Conservation (phyloP, 352 stramenopile genomes). For the Pythium myriotylum region DNA sequence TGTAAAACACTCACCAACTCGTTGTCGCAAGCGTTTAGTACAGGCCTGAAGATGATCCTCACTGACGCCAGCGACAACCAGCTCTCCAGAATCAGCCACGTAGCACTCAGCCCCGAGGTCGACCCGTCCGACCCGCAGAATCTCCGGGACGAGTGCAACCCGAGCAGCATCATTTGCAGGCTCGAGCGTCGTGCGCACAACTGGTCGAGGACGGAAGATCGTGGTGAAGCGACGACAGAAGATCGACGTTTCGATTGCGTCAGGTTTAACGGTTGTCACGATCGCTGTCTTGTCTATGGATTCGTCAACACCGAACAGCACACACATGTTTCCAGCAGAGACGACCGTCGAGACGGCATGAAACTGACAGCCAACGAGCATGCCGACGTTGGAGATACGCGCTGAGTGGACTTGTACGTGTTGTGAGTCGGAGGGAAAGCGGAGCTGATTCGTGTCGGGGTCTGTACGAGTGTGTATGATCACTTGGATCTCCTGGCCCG, state of each 20-base stretch:
- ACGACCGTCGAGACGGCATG: neutral
- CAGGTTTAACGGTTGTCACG: conserved; percentile 6
- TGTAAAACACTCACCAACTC: neutral
- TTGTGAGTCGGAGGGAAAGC: neutral
- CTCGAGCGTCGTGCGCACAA: neutral
- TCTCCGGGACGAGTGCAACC: neutral
- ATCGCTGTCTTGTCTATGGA: neutral
- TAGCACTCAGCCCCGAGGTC: neutral
- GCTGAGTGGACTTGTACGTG: neutral
- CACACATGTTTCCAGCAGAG: conserved; percentile 9
- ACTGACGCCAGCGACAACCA: neutral
- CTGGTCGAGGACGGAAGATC: neutral
- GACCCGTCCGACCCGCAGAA: neutral
- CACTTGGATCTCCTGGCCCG: neutral
- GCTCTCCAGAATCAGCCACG: neutral
- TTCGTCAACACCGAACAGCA: neutral
- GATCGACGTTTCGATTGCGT: neutral
- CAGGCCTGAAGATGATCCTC: neutral
- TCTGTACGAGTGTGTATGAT: neutral
- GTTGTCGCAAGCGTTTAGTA: neutral
- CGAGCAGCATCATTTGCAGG: neutral
- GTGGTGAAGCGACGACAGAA: neutral
- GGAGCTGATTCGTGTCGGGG: neutral
- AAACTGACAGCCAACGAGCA: conserved; percentile 3
- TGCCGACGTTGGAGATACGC: neutral